Conservation (phyloP, 2,329 filamentous ascomycete genomes). For the Pseudocercospora ulei region DNA sequence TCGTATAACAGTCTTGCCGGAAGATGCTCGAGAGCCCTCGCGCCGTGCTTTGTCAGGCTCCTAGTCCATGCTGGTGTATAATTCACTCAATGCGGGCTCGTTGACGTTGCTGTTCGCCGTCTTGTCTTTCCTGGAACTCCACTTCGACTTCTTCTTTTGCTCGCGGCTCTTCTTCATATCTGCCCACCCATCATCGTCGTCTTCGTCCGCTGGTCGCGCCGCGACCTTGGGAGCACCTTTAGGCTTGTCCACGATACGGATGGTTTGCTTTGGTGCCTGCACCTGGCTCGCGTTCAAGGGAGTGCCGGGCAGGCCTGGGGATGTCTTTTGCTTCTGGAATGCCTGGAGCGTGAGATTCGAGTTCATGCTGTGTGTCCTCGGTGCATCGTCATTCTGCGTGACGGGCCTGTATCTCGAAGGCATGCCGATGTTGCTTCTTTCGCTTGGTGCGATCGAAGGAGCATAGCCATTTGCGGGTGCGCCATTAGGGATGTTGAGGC, state of each 20-base stretch:
- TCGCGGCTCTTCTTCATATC: slow-evolving; percentile 31
- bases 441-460: slow-evolving; percentile 86
- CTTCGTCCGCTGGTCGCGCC: slow-evolving; percentile 21
- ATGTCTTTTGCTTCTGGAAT: slow-evolving; percentile 24
- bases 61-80: slow-evolving; percentile 29
- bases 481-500: slow-evolving; percentile 35
- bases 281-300: slow-evolving; percentile 18
- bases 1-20: background rate
- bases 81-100: slow-evolving; percentile 25
- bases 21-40: background rate
- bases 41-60: slow-evolving; percentile 8
- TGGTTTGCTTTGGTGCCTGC: slow-evolving; percentile 28
- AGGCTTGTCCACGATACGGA: slow-evolving; percentile 34
- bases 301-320: slow-evolving; percentile 20
- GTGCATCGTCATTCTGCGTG: slow-evolving; percentile 36
- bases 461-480: slow-evolving; percentile 54
- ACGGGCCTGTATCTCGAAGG: slow-evolving; percentile 87
- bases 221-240: slow-evolving; percentile 30
- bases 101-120: slow-evolving; percentile 13
- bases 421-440: slow-evolving; percentile 85
- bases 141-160: slow-evolving; percentile 31
- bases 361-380: slow-evolving; percentile 38
- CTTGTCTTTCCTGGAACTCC: slow-evolving; percentile 26
- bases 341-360: slow-evolving; percentile 29
- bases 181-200: slow-evolving; percentile 35